phyloP scores from a whole-genome alignment of 2,329 filamentous ascomycete genomes.

The Talaromyces amestolkiae region DNA sequence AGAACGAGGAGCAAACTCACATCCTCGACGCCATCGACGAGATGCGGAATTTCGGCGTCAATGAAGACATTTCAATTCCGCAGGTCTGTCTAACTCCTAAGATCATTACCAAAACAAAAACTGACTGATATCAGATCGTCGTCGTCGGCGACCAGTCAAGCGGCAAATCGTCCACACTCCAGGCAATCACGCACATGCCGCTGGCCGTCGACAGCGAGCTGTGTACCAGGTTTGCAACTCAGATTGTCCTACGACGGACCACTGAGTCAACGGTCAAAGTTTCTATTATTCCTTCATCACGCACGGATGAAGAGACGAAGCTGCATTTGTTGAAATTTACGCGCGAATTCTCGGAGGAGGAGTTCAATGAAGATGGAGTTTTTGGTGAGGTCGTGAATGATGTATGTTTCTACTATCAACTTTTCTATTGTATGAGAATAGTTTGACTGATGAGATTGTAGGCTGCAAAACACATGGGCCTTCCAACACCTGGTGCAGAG shows the following conservation, averaged over 20 bases:
- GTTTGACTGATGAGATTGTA: conserved; percentile 12
- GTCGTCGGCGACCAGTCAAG: conserved; percentile 37
- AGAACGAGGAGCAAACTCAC: neutral
- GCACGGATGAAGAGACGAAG: conserved; percentile 19
- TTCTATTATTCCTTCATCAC: conserved; percentile 34
- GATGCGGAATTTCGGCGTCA: conserved; percentile 22
- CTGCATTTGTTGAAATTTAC: conserved; percentile 22
- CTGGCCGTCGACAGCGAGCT: conserved; percentile 31
- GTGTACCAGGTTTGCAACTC: conserved; percentile 34
- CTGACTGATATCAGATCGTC: conserved; percentile 26
- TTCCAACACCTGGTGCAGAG: conserved; percentile 22
- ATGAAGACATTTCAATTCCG: conserved; percentile 31
- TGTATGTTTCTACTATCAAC: conserved; percentile 15
- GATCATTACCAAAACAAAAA: neutral
- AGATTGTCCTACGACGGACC: conserved; percentile 30
- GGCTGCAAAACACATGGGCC: conserved; percentile 30
- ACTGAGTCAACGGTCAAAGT: conserved; percentile 25
- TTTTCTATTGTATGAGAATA: neutral
- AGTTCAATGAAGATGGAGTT: conserved; percentile 25
- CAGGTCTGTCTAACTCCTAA: conserved; percentile 25
- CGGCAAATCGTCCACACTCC: conserved; percentile 34
- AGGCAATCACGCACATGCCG: conserved; percentile 31
- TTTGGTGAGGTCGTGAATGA: conserved; percentile 24
- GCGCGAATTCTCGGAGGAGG: conserved; percentile 14
- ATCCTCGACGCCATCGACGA: conserved; percentile 8